Conservation (phyloP, 108 stramenopile species). For the Nitzschia sp. region DNA sequence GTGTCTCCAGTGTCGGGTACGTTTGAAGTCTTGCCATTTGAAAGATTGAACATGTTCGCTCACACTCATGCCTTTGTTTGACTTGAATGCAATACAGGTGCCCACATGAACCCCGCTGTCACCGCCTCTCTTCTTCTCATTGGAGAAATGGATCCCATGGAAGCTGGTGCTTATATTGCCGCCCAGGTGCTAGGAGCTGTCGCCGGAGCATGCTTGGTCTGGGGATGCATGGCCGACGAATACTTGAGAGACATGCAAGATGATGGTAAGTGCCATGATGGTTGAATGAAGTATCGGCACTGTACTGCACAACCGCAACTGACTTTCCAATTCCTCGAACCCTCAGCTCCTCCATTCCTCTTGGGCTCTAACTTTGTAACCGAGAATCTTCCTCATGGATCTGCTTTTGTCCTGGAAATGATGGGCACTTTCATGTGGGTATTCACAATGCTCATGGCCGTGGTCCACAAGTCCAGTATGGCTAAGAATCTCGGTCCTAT, state of each 20-base stretch:
- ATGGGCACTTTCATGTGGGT: slow-evolving; percentile 36
- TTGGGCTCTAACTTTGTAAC: slow-evolving; percentile 18
- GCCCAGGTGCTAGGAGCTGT: slow-evolving; percentile 17
- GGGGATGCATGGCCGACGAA: slow-evolving; percentile 9
- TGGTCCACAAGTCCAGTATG: slow-evolving; percentile 8
- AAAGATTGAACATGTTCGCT: neutral
- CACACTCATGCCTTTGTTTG: neutral
- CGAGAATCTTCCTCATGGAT: neutral
- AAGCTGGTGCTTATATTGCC: slow-evolving; percentile 3
- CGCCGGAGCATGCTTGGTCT: slow-evolving; percentile 14
- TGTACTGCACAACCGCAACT: no score
- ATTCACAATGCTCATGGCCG: slow-evolving; percentile 26
- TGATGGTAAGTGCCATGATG: neutral
- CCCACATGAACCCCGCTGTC: slow-evolving; percentile 30
- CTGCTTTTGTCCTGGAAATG: slow-evolving; percentile 34
- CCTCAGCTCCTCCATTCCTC: slow-evolving; percentile 21
- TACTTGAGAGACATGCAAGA: slow-evolving; percentile 3
- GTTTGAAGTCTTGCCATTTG: neutral
- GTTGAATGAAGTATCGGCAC: neutral
- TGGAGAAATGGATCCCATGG: neutral
- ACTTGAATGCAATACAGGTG: neutral
- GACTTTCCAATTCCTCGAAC: neutral
- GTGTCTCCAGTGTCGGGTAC: slow-evolving; percentile 23
- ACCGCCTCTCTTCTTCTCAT: neutral
- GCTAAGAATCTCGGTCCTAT: slow-evolving; percentile 38